Percentiles rank a stretch among this genome's conserved stretches.
Evolutionary conservation across 257 asterid species (phyloP).

Genomic region (Solanum chmielewskii): DNA sequence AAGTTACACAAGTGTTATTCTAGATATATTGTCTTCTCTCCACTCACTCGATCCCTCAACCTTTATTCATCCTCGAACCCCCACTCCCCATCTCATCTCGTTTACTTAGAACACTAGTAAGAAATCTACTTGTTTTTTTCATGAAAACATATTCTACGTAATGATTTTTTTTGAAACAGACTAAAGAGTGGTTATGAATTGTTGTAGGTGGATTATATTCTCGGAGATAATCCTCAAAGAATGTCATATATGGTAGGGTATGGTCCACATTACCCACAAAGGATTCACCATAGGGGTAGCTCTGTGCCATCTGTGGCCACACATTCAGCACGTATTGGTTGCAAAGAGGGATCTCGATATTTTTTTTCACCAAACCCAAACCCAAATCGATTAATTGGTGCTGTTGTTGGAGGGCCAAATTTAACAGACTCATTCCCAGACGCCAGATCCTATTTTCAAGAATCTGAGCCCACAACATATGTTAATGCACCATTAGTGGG

Average conservation of each 20-base stretch:
- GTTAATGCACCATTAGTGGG: slow-evolving; percentile 78
- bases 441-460: slow-evolving; percentile 63
- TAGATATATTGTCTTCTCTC: accelerated
- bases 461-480: slow-evolving; percentile 81
- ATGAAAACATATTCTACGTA: too few relatives aligned
- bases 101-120: too few relatives aligned
- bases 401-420: slow-evolving; percentile 81
- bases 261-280: slow-evolving; percentile 50
- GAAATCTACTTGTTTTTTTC: background rate
- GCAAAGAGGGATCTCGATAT: slow-evolving; percentile 57
- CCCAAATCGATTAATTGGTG: slow-evolving; percentile 60
- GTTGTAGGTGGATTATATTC: slow-evolving; percentile 70
- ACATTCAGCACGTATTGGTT: slow-evolving; percentile 51
- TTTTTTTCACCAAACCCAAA: slow-evolving; percentile 53
- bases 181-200: too few relatives aligned
- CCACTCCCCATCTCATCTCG: background rate
- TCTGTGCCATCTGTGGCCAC: slow-evolving; percentile 46
- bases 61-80: background rate
- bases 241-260: slow-evolving; percentile 91
- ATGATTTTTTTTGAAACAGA: background rate
- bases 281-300: slow-evolving; percentile 80
- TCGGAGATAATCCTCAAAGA: slow-evolving; percentile 73
- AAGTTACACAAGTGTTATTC: background rate
- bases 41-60: background rate
- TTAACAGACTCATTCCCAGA: slow-evolving; percentile 55